Evolutionary conservation across 2,329 filamentous ascomycete genomes (phyloP).

Genomic region (Fusarium subtropicale): DNA sequence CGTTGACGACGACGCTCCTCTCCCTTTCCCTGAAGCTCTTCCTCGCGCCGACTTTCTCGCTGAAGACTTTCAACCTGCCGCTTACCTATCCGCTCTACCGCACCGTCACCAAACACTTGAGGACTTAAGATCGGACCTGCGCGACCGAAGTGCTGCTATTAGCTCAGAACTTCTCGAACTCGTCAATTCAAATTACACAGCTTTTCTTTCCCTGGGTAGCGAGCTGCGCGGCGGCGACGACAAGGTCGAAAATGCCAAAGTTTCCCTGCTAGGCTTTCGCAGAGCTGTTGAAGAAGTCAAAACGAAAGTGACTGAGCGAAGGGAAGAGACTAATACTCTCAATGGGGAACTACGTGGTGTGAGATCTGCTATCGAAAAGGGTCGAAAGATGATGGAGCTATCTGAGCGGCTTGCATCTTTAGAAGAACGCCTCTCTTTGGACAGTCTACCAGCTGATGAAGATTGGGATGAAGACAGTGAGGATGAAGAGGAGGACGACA

Average conservation of each 20-base stretch:
- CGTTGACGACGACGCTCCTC: constrained; percentile 71
- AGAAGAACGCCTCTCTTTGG: constrained; percentile 72
- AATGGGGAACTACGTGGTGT: constrained; percentile 76
- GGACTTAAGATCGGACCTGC: constrained; percentile 87
- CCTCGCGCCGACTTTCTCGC: constrained; percentile 84
- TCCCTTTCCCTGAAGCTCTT: constrained; percentile 90
- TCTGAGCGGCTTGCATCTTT: constrained; percentile 71
- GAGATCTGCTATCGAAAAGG: constrained; percentile 70
- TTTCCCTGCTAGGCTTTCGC: constrained; percentile 86
- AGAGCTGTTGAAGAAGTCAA: constrained; percentile 83
- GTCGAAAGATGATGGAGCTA: constrained; percentile 73
- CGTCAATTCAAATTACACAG: constrained; percentile 94
- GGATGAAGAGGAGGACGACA: constrained; percentile 53
- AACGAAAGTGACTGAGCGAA: constrained; percentile 71
- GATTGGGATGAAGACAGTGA: constrained; percentile 56
- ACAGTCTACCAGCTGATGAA: constrained; percentile 47
- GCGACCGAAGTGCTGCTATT: constrained; percentile 81
- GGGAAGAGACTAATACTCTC: constrained; percentile 70
- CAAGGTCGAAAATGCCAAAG: constrained; percentile 87
- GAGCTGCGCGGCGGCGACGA: constrained; percentile 90
- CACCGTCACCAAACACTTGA: constrained; percentile 96
- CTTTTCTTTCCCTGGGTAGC: constrained; percentile 85
- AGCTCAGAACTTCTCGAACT: constrained; percentile 90
- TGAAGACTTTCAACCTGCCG: constrained; percentile 79
- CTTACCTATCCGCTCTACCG: constrained; percentile 82